Base-by-base conservation (phyloP, 495 filamentous ascomycete species). In the Collariella sp. region DNA sequence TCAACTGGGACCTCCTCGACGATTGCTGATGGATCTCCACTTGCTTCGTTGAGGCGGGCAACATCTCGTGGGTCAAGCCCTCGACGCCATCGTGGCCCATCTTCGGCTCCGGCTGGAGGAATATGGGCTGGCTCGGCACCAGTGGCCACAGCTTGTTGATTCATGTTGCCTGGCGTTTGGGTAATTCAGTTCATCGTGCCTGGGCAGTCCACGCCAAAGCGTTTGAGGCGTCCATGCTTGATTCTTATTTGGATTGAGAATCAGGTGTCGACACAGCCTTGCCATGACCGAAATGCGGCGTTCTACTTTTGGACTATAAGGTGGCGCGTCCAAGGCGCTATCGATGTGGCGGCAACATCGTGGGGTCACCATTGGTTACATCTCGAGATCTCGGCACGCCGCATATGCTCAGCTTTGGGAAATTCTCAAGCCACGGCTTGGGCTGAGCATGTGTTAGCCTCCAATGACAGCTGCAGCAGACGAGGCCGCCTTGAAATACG, bases 1-100 rank as follows among this genome's bases (percentile, higher is more conserved):
- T 57, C 46, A 16, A 46, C 50, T 2, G 59, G 59, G 24, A 62
- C 53, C 44, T 58, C 55, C 35, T 62, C 59, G 20, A 62, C 55
- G 24, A 58, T 55, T 26, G 51, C 55, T 12, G 34, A 46, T 1
- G 13, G 42, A 42, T 62, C 52, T 13, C 35, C 36, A 22, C 11
- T 26, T 3, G 59, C 59, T 29, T 62, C 49, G n/a, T 57, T 42
- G 18, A 62, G 51, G 6, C 35, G 51, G 5, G 44, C 42, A 31
- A 52, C 41, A 26, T 58, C 55, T n/a, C 29, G 35, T 18, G 47
- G 46, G 31, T 49, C 42, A 18, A 62, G 51, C 11, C 59, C 59
- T 6, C 40, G 47, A 16, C 36, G 42, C 59, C 59, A 62, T 40
- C 7, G 7, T 13, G 33, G 11, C 29, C 36, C 26, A 9, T 29